Base-by-base conservation (phyloP, 2,329 filamentous ascomycete genomes). In the Penicillium digitatum region DNA sequence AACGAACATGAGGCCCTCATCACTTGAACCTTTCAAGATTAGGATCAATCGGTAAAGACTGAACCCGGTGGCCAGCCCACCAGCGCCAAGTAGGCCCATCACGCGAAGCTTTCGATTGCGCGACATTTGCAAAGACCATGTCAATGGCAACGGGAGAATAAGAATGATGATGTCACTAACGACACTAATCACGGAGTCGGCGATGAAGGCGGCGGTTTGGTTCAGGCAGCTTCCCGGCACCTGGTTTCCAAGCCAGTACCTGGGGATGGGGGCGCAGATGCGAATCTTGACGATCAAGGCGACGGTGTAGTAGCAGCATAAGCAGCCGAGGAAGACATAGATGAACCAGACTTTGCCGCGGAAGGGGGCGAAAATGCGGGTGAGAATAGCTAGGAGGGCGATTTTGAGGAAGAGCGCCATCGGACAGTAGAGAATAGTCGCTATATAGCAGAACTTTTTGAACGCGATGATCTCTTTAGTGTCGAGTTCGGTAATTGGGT, bases 341-440 rank as follows among this genome's bases (percentile, higher is more conserved):
- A 76, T 71, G 52, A 70, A 65, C 39, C 65, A 61, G 26, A 73
- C 65, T 40, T 68, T 70, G 47, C 56, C 62, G 22, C 63, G 65
- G 56, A 69, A 73, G 1, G 72, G 72, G 14, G 60, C 46, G 65
- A 76, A 76, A 49, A 76, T 69, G 47, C 72, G 69, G 26, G 68
- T 69, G 18, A 75, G 57, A 53, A 76, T 73, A 2, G 70, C 64
- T 6, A 76, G 64, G 9, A 76, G 68, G 35, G 72, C 69, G 37
- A 72, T 55, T 55, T 75, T 76, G 38, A 69, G 67, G 45, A 71
- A 66, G 22, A 75, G 66, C 16, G 71, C 71, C 66, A 73, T 73
- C 1, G 73, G 73, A n/a, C 70, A 73, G 63, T 76, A 76, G 18
- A 74, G 55, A 18, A 73, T 64, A 12, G 72, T 74, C 6, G 72